Evolutionary conservation across 768 basidiomycete genomes (phyloP), one percentile per base, ranked within the genome.

Genomic region (Rhodosporidiobolus sp.): DNA sequence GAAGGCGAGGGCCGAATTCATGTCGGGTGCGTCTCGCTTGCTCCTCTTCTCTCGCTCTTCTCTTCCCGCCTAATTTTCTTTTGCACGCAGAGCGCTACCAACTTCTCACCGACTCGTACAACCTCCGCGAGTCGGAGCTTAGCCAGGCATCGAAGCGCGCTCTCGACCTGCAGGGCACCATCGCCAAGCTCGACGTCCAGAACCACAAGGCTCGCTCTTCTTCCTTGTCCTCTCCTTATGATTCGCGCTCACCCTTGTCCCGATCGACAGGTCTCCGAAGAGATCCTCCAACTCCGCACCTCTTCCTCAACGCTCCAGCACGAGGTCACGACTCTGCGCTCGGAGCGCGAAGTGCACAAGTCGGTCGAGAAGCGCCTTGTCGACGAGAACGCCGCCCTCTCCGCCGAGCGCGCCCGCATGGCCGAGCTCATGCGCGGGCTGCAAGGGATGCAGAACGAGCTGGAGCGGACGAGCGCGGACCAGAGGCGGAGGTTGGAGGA

Each of bases 321-420:
- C 75, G 94, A 97, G 77, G 86, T 85, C 74, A 90, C 91, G 4
- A 94, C 91, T 79, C 85, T 96, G 26, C 87, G 90, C 54, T 94
- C 93, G 0, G 95, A 98, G 85, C 94, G 92, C 84, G 89, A 87
- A 78, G 90, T 94, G 48, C 92, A 90, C 89, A 91, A 92, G 92
- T 87, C 86, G 73, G 86, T 90, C 45, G 92, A 96, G 84, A 78
- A 78, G 56, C 88, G 94, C 35, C 84, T 98, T 22, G 86, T 89
- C 6, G 89, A 92, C 59, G 93, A 97, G 81, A 94, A 96, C 82
- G 87, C 88, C 80, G 85, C 84, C 0, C 83, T 96, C 8, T 83
- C 89, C 22, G 83, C 88, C 77, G 94, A 96, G 78, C 87, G 92
- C 17, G 88, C 92, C 0, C 89, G 90, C 71, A 84, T 96, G 6